A percentile compares a stretch with the other conserved stretches of the same genome.
phyloP scores from a whole-genome alignment of 1,284 basidiomycete species.

The Rhizoctonia solani region DNA sequence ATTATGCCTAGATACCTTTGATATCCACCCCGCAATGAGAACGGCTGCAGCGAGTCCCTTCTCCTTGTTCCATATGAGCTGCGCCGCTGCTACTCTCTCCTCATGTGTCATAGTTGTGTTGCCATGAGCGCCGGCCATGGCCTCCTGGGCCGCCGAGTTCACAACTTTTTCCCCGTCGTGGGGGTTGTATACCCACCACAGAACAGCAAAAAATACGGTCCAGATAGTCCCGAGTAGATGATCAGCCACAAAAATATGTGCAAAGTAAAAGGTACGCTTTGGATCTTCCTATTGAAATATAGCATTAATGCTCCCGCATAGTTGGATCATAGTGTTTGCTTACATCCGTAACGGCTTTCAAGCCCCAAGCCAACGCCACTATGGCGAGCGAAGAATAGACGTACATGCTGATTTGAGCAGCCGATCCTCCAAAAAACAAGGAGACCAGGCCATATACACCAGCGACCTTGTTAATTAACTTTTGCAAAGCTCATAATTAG shows the following conservation, averaged over 20 bases:
- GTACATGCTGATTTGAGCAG: conserved; percentile 90
- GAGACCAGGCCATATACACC: conserved; percentile 96
- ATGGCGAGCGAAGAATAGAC: conserved; percentile 89
- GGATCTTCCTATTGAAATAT: conserved; percentile 74
- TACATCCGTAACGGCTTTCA: conserved; percentile 83
- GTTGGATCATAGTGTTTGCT: conserved; percentile 41
- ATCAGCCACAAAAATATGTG: conserved; percentile 90
- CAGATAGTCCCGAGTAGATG: conserved; percentile 91
- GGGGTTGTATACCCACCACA: conserved; percentile 89
- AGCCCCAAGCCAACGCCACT: conserved; percentile 82
- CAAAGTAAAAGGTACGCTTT: conserved; percentile 82
- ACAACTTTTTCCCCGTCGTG: conserved; percentile 83
- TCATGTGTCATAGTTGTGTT: conserved; percentile 58
- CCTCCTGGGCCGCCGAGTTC: conserved; percentile 85
- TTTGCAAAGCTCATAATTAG: conserved; percentile 22
- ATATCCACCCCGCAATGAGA: conserved; percentile 81
- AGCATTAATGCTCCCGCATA: background rate
- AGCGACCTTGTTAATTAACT: conserved; percentile 97
- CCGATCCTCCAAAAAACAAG: conserved; percentile 82
- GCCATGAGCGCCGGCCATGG: conserved; percentile 66
- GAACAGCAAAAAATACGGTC: conserved; percentile 86
- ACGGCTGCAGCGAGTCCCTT: conserved; percentile 79
- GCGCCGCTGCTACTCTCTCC: conserved; percentile 70
- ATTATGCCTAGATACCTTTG: conserved; percentile 82
- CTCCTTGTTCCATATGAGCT: conserved; percentile 87